These are phyloP conservation scores for Daedaleopsis sinensis DNA, from an alignment of 768 basidiomycete species.

Conservation along the genomic window DNA sequence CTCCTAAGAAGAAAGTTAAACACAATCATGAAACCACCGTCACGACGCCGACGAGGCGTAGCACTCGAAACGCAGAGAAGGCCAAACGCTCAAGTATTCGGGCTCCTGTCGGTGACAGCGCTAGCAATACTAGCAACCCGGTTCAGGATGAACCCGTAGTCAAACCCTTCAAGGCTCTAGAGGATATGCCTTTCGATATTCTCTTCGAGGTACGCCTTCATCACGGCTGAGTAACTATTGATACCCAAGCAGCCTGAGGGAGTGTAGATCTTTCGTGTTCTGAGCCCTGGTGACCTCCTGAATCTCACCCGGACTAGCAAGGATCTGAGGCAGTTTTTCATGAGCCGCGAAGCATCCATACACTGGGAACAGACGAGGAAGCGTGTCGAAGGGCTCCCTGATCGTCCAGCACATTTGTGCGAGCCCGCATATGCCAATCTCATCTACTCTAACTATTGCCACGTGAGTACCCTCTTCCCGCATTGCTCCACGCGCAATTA, in stretches of 20 bases:
- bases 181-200: not conserved
- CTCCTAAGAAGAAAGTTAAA: not conserved
- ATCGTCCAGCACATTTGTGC: conserved; percentile 11
- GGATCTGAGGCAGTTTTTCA: conserved; percentile 4
- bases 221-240: not conserved
- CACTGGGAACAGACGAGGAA: conserved; percentile 2
- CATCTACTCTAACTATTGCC: conserved; percentile 32
- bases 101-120: too few relatives aligned
- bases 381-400: conserved; percentile 5
- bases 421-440: conserved; percentile 25
- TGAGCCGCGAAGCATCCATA: conserved; percentile 6
- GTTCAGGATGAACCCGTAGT: not conserved
- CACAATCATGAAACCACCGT: not conserved
- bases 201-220: not conserved
- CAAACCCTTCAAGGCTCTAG: not conserved
- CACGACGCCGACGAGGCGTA: not conserved
- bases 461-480: conserved; percentile 18
- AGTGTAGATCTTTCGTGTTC: not conserved
- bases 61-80: not conserved
- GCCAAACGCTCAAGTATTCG: not conserved
- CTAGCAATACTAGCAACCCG: too few relatives aligned
- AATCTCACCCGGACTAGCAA: conserved; percentile 9
- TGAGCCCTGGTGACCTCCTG: not conserved
- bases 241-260: not conserved
- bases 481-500: not conserved